phyloP scores from a whole-genome alignment of 192 early-diverging fungal genomes.

The Backusella circina region DNA sequence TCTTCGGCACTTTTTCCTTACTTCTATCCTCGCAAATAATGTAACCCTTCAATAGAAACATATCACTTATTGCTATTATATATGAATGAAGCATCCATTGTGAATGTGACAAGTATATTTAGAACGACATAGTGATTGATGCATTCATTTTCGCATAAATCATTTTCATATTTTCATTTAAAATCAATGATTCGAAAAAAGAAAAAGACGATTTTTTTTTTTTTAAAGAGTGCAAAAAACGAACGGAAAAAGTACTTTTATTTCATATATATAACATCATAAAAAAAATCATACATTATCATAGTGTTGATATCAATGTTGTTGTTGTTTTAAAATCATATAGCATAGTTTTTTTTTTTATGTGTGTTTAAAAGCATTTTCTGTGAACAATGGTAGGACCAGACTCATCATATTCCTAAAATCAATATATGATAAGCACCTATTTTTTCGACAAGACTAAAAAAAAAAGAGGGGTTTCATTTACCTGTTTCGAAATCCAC shows the following conservation, averaged over 20 bases:
- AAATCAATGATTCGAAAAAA: background rate
- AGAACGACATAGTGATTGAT: background rate
- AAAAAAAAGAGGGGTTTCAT: background rate
- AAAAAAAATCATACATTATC: background rate
- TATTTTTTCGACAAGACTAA: background rate
- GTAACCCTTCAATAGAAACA: background rate
- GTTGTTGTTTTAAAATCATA: background rate
- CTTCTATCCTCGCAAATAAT: background rate
- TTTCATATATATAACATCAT: background rate
- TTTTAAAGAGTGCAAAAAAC: background rate
- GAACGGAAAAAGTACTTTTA: background rate
- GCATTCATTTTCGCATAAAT: background rate
- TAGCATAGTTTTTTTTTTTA: background rate
- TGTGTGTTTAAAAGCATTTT: background rate
- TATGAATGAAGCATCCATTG: background rate
- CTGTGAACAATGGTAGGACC: background rate
- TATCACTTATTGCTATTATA: background rate
- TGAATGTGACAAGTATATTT: background rate
- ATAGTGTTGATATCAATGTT: background rate
- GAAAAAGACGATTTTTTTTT: background rate
- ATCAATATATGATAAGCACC: background rate
- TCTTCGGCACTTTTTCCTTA: background rate
- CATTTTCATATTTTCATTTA: background rate
- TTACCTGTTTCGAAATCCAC: slow-evolving; percentile 2
- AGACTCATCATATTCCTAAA: background rate